These are phyloP conservation scores for Bipolaris sorokiniana DNA, from an alignment of 2,329 filamentous ascomycete species.

Conservation along the genomic window DNA sequence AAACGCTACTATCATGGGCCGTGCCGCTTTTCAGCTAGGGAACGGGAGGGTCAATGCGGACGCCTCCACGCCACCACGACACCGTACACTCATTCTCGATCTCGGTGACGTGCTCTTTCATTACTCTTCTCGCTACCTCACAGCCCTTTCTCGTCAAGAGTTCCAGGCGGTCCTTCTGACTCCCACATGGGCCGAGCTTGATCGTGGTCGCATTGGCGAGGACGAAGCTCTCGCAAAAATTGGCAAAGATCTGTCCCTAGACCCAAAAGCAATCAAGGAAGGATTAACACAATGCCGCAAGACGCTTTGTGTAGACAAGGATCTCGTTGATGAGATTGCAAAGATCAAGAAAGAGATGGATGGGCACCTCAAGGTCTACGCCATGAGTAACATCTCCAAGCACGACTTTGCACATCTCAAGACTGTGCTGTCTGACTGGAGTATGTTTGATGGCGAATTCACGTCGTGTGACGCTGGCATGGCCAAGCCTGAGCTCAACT, in stretches of 20 bases:
- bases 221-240: constrained; percentile 22
- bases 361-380: constrained; percentile 30
- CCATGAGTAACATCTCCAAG: constrained; percentile 44
- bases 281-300: constrained; percentile 38
- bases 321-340: constrained; percentile 28
- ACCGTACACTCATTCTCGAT: constrained; percentile 40
- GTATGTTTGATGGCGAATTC: constrained; percentile 45
- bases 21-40: neutral
- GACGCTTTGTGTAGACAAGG: constrained; percentile 33
- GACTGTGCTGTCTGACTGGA: constrained; percentile 35
- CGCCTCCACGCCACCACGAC: neutral
- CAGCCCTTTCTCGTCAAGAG: constrained; percentile 24
- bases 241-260: constrained; percentile 31
- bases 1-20: neutral
- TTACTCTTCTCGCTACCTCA: constrained; percentile 36
- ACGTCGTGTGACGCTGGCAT: constrained; percentile 43
- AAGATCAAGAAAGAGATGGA: constrained; percentile 20
- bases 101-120: constrained; percentile 48
- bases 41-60: neutral
- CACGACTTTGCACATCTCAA: constrained; percentile 36
- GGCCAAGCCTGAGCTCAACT: constrained; percentile 46
- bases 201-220: constrained; percentile 33
- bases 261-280: constrained; percentile 28
- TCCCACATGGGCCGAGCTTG: constrained; percentile 36
- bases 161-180: constrained; percentile 36